phyloP scores from a whole-genome alignment of 805 yeast species.

The Blastobotrys terrestris region DNA sequence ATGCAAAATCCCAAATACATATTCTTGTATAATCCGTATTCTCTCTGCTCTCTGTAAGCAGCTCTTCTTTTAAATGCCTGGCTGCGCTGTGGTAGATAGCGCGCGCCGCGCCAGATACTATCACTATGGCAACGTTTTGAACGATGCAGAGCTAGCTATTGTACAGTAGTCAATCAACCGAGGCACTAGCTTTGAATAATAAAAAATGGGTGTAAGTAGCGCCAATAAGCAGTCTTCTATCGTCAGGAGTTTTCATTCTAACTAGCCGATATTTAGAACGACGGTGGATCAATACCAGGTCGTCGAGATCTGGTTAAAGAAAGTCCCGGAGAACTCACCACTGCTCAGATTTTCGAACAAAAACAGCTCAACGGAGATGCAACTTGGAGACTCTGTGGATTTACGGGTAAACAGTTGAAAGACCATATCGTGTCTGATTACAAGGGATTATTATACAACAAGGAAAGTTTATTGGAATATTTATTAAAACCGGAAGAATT shows the following conservation, averaged over 20 bases:
- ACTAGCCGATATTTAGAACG: conserved; percentile 29
- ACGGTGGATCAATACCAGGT: conserved; percentile 67
- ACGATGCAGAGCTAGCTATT: background rate
- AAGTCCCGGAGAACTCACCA: conserved; percentile 18
- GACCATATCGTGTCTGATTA: conserved; percentile 59
- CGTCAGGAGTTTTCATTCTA: no score
- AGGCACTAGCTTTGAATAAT: background rate
- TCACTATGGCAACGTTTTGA: background rate
- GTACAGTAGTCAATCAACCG: no score
- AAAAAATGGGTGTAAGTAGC: conserved; percentile 12
- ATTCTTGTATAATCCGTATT: no score
- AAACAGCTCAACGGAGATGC: conserved; percentile 24
- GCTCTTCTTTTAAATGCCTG: no score
- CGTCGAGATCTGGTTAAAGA: conserved; percentile 43
- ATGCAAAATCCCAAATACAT: no score
- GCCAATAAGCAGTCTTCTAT: background rate
- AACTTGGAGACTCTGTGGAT: conserved; percentile 42
- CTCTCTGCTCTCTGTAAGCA: no score
- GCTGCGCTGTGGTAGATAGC: background rate
- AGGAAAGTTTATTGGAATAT: conserved; percentile 52
- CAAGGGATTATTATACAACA: conserved; percentile 55
- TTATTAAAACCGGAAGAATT: conserved; percentile 36
- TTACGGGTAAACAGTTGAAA: conserved; percentile 37
- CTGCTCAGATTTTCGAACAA: conserved; percentile 21
- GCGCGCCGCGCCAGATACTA: background rate